A percentile compares a stretch with the other conserved stretches of the same genome.
phyloP scores from a whole-genome alignment of 768 basidiomycete species.

The Dioszegia crocea region DNA sequence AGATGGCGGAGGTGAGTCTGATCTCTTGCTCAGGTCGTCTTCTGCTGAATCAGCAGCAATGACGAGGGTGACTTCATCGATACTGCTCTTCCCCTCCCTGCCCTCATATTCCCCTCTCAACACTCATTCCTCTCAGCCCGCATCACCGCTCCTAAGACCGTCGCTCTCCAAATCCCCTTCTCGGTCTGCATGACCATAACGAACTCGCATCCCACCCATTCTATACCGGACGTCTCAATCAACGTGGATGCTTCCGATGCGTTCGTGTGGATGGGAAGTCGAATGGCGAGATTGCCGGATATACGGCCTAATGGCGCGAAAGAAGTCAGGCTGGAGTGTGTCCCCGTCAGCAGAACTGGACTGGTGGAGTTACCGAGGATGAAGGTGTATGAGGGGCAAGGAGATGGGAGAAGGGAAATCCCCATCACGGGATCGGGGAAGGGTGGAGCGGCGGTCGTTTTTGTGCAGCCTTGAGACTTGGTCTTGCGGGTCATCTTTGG shows the following conservation, averaged over 20 bases:
- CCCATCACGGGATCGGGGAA: slow-evolving; percentile 5
- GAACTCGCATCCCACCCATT: slow-evolving; percentile 63
- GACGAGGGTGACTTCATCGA: not conserved
- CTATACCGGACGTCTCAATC: slow-evolving; percentile 66
- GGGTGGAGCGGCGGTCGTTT: slow-evolving; percentile 8
- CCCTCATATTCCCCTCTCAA: slow-evolving; percentile 59
- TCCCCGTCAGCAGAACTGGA: slow-evolving; percentile 35
- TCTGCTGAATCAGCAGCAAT: not conserved
- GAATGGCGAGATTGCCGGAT: slow-evolving; percentile 63
- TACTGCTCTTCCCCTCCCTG: slow-evolving; percentile 61
- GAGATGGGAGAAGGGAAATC: slow-evolving; percentile 27
- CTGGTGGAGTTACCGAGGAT: slow-evolving; percentile 33
- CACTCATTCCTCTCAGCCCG: slow-evolving; percentile 60
- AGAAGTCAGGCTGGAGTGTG: slow-evolving; percentile 21
- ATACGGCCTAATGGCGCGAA: slow-evolving; percentile 60
- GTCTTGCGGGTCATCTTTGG: too few relatives aligned
- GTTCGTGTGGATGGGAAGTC: slow-evolving; percentile 77
- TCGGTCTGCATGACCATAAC: slow-evolving; percentile 54
- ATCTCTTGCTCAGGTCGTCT: too few relatives aligned
- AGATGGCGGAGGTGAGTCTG: not conserved
- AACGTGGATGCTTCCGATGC: slow-evolving; percentile 68
- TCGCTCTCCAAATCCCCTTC: slow-evolving; percentile 53
- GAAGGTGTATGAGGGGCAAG: slow-evolving; percentile 24
- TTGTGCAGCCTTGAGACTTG: slow-evolving; percentile 14
- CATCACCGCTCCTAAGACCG: slow-evolving; percentile 55